A percentile compares a stretch with the other conserved stretches of the same genome.
Conservation (phyloP, 306 rosid genomes). For the Ormosia semicastrata region DNA sequence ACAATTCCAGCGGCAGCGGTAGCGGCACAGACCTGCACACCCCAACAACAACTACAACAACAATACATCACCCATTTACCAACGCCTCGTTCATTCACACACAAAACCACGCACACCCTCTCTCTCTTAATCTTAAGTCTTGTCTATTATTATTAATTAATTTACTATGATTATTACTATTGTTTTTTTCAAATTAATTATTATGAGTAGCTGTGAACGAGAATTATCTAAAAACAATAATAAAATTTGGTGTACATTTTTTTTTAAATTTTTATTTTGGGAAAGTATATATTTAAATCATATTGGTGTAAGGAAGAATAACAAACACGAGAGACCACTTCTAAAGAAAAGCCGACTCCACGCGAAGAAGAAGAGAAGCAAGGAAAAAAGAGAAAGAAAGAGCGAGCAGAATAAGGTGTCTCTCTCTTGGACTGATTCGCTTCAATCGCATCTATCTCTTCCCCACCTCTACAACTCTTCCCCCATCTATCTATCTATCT, state of each 20-base stretch:
- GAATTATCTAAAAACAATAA: background rate
- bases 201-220: background rate
- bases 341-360: conserved; percentile 53
- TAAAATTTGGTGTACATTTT: too few relatives aligned
- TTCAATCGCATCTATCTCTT: conserved; percentile 66
- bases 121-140: background rate
- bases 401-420: conserved; percentile 58
- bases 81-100: conserved; percentile 24
- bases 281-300: conserved; percentile 21
- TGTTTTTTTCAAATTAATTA: background rate
- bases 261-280: background rate
- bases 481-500: conserved; percentile 16
- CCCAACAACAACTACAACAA: conserved; percentile 40
- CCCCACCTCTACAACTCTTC: conserved; percentile 6
- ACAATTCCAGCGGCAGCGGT: conserved; percentile 44
- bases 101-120: conserved; percentile 2
- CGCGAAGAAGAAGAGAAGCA: conserved; percentile 46
- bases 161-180: background rate
- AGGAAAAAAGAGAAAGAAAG: background rate
- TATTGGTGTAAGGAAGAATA: conserved; percentile 6
- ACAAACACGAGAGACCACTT: conserved; percentile 46
- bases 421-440: conserved; percentile 79
- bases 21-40: conserved; percentile 52
- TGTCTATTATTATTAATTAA: background rate
- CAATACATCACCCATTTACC: conserved; percentile 32